Percentiles rank a stretch among this genome's conserved stretches.
Evolutionary conservation across 2,329 filamentous ascomycete genomes (phyloP).

Genomic region (Phyllosticta citrichinensis): DNA sequence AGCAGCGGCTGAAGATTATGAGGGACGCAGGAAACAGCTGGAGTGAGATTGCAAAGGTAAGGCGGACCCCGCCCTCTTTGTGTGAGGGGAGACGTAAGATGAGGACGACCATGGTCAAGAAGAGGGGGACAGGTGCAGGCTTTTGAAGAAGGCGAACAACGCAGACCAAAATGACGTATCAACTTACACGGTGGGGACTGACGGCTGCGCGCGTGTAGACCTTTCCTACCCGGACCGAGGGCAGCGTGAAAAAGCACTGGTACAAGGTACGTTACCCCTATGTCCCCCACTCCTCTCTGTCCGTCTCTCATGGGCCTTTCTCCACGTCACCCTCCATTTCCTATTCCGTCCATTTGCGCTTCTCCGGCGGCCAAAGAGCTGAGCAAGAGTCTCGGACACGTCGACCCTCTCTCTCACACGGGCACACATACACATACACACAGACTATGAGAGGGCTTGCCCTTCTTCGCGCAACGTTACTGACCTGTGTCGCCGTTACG

Average conservation of each 20-base stretch:
- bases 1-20: constrained; percentile 87
- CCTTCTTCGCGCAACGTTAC: not conserved
- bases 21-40: constrained; percentile 86
- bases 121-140: not conserved
- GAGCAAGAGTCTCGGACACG: constrained; percentile 2
- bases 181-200: not conserved
- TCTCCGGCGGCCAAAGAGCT: not conserved
- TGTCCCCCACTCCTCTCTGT: not conserved
- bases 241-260: constrained; percentile 99
- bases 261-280: constrained; percentile 56
- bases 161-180: not conserved
- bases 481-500: not conserved
- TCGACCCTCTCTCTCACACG: constrained; percentile 5
- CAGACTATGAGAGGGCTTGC: not conserved
- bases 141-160: not conserved
- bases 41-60: constrained; percentile 95
- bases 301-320: not conserved
- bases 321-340: not conserved
- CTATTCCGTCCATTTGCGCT: not conserved
- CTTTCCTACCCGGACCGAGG: constrained; percentile 87
- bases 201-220: constrained; percentile 44
- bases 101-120: not conserved
- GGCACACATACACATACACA: not conserved
- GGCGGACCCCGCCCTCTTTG: not conserved
- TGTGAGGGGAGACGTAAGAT: not conserved